Evolutionary conservation across 2,329 filamentous ascomycete species (phyloP), one percentile per base, ranked within the genome.

Genomic region (Scytalidium sp.): DNA sequence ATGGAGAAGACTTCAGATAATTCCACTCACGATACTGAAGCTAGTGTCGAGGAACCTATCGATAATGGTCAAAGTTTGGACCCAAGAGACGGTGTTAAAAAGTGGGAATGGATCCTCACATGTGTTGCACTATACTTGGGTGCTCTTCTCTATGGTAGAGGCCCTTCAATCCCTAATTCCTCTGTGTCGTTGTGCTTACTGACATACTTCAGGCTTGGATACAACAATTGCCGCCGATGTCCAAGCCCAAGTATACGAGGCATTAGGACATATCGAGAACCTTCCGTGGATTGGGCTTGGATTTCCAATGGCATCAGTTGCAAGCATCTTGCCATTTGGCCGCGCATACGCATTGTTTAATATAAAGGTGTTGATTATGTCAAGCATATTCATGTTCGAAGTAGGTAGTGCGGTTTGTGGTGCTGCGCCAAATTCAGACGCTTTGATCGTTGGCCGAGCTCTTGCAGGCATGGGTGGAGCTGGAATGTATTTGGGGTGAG

Each of bases 391-490:
- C 9, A 41, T 52, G 11, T 54, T 54, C 41, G 52, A 54, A 47
- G 39, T 65, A n/a, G 61, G 61, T 3, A 58, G 54, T 21, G 47
- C 59, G 9, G 46, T 64, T 23, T 63, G 60, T 41, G 61, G 55
- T 9, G 46, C 56, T 2, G 58, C 61, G 19, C 59, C 58, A 13
- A 60, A 45, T 17, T 58, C 58, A 27, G 55, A 55, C n/a, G 56
- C 56, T 10, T 50, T 64, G 7, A 62, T 64, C 25, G 49, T 61
- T 13, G 61, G 61, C 3, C 56, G 61, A 32, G 60, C 56, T 9
- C 41, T 64, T 13, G 57, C 57, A 46, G 61, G 61, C 41, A 29
- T 59, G 27, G 60, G 60, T 20, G 52, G 53, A 8, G 39, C 32
- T 2, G 50, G 52, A 3, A 50, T 46, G 42, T 52, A 52, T 36